phyloP scores from a whole-genome alignment of 139 green algal genomes.

The Diplosphaera chodatii region DNA sequence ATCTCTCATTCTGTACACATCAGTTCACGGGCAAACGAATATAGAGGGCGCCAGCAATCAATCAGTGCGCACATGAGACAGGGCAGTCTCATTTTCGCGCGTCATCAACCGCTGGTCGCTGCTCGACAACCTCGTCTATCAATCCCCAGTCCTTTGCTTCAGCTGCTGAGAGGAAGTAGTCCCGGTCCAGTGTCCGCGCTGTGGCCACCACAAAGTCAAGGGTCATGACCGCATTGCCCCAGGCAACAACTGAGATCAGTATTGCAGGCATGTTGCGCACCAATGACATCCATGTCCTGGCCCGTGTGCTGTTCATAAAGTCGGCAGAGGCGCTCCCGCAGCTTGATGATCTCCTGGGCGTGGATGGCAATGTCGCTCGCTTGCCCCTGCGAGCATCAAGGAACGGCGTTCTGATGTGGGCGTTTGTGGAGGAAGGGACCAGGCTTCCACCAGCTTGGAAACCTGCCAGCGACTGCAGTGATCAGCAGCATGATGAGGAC shows the following conservation, averaged over 20 bases:
- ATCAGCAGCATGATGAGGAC: not conserved
- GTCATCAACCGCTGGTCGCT: not conserved
- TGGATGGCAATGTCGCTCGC: constrained; percentile 89
- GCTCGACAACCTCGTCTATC: constrained; percentile 76
- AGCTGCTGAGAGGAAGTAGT: constrained; percentile 75
- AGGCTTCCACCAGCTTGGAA: too few species aligned
- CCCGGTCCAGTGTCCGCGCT: constrained; percentile 75
- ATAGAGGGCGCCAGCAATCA: too few species aligned
- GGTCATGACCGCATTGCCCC: too few species aligned
- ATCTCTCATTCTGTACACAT: too few species aligned
- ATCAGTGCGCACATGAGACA: too few species aligned
- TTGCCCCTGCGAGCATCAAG: constrained; percentile 58
- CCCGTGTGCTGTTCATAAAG: constrained; percentile 85
- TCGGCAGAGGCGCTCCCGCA: constrained; percentile 61
- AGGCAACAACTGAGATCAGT: too few species aligned
- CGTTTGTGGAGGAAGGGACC: too few species aligned
- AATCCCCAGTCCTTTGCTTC: constrained; percentile 79
- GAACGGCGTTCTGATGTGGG: too few species aligned
- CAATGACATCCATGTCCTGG: constrained; percentile 37
- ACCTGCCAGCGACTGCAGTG: too few species aligned
- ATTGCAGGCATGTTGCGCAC: too few species aligned
- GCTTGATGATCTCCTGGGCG: constrained; percentile 83
- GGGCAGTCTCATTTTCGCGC: too few species aligned
- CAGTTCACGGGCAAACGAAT: too few species aligned
- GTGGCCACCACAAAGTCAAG: constrained; percentile 1